Conservation (phyloP, 179 eudicot species). For the Amaranthus tricolor region DNA sequence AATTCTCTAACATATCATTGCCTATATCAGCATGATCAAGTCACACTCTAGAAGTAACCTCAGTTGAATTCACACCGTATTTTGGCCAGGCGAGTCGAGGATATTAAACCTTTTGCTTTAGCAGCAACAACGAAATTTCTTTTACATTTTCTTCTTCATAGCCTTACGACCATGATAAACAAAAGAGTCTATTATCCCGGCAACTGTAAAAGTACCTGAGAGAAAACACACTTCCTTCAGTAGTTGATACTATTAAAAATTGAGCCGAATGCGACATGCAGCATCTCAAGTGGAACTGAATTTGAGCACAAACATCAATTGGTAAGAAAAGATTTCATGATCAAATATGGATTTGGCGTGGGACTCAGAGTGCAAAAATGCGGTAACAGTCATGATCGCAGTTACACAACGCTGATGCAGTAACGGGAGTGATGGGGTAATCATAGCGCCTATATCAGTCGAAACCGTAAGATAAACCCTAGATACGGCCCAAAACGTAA, state of each 20-base stretch:
- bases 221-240: not conserved
- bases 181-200: constrained; percentile 81
- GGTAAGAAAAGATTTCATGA: not conserved
- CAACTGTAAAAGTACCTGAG: constrained; percentile 83
- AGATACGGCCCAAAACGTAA: too few species aligned
- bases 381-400: too few species aligned
- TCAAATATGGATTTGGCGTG: not conserved
- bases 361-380: not conserved
- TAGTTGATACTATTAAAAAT: not conserved
- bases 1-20: constrained; percentile 4
- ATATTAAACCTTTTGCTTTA: constrained; percentile 4
- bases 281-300: not conserved
- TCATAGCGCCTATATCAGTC: too few species aligned
- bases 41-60: not conserved
- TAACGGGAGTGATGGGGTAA: too few species aligned
- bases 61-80: not conserved
- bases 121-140: constrained; percentile 51
- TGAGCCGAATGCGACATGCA: not conserved
- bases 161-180: constrained; percentile 80
- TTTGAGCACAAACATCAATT: not conserved
- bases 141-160: constrained; percentile 56
- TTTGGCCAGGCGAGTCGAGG: not conserved
- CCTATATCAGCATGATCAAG: not conserved
- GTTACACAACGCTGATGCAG: too few species aligned
- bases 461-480: too few species aligned